Conservation (phyloP, 1,284 basidiomycete genomes). For the Ganoderma multipileum region DNA sequence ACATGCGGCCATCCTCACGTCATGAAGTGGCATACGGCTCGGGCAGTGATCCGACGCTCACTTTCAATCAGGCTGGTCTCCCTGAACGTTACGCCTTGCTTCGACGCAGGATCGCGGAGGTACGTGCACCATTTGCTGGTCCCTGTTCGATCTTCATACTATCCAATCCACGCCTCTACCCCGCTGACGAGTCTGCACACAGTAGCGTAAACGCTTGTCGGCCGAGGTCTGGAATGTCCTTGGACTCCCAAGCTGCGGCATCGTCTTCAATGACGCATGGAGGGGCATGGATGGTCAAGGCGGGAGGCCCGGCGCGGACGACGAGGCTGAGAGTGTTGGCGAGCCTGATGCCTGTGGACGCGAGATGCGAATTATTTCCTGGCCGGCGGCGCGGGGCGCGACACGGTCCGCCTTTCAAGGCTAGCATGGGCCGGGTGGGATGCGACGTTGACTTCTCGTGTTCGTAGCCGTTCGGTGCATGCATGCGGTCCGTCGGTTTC, state of each 20-base stretch:
- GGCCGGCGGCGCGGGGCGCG: neutral
- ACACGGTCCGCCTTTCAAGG: neutral
- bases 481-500: neutral
- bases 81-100: constrained; percentile 14
- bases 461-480: neutral
- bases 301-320: neutral
- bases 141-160: too few species aligned
- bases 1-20: neutral
- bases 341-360: neutral
- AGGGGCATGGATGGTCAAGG: neutral
- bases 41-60: neutral
- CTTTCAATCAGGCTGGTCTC: constrained; percentile 19
- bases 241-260: constrained; percentile 41
- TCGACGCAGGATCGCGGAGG: constrained; percentile 23
- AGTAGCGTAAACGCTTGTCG: constrained; percentile 41
- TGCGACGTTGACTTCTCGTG: neutral
- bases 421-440: neutral
- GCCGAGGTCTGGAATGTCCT: constrained; percentile 38
- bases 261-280: constrained; percentile 33
- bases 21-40: neutral
- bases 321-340: neutral
- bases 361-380: neutral
- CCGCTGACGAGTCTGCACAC: constrained; percentile 3
- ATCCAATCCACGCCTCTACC: too few species aligned
- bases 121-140: constrained; percentile 7